Percentiles rank a stretch among this genome's conserved stretches.
Evolutionary conservation across 2,329 filamentous ascomycete species (phyloP).

Genomic region (Aureobasidium melanogenum): DNA sequence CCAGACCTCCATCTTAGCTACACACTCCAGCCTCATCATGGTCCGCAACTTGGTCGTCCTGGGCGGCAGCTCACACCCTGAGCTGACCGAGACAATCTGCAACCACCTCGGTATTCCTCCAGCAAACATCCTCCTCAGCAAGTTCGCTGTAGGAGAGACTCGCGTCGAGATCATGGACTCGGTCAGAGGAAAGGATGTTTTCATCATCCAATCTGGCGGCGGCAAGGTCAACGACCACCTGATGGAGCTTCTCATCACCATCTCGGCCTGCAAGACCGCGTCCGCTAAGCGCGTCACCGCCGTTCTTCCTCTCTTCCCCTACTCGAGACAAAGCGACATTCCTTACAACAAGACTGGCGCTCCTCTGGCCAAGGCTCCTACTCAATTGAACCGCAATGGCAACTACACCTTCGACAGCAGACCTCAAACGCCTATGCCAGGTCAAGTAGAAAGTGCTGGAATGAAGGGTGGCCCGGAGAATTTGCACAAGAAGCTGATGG

Average conservation of each 20-base stretch:
- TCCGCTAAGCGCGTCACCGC: conserved; percentile 90
- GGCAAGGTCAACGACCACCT: conserved; percentile 93
- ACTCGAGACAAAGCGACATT: conserved; percentile 90
- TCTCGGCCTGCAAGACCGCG: conserved; percentile 93
- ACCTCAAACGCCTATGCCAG: conserved; percentile 73
- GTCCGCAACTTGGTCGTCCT: conserved; percentile 93
- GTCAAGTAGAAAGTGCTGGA: conserved; percentile 56
- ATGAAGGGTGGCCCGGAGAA: conserved; percentile 59
- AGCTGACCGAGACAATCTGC: conserved; percentile 79
- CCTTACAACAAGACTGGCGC: conserved; percentile 95
- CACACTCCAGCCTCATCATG: conserved; percentile 44
- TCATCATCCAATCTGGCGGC: conserved; percentile 91
- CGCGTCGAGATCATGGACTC: conserved; percentile 94
- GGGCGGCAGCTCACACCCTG: conserved; percentile 84
- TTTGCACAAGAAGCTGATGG: conserved; percentile 65
- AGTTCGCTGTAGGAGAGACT: conserved; percentile 93
- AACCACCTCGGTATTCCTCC: conserved; percentile 79
- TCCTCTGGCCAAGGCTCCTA: conserved; percentile 64
- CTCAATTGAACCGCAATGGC: conserved; percentile 42
- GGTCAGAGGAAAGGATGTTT: conserved; percentile 96
- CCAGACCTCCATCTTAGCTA: background rate
- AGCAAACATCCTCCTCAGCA: conserved; percentile 73
- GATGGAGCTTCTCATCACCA: conserved; percentile 94
- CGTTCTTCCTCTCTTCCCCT: conserved; percentile 90
- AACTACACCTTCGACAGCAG: conserved; percentile 82